Evolutionary conservation across 169 alveolate species (phyloP).

Genomic region (Plasmodium coatneyi): DNA sequence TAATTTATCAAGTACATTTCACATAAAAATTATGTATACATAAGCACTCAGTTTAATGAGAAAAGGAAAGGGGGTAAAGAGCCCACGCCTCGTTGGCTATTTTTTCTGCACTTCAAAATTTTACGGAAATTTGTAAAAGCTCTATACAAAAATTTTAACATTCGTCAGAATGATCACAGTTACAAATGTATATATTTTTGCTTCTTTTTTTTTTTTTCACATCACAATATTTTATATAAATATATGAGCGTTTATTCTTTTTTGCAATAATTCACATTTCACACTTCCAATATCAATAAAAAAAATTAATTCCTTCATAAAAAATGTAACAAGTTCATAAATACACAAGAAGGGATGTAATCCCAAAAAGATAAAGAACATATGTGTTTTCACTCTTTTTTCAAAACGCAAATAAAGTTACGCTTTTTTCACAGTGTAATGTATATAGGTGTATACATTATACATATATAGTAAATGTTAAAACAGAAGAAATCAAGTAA

Average conservation of each 20-base stretch:
- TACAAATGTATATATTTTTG: background rate
- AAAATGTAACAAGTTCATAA: slow-evolving; percentile 21
- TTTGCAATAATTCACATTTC: slow-evolving; percentile 6
- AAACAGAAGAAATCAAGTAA: background rate
- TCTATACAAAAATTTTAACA: background rate
- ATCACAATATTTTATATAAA: background rate
- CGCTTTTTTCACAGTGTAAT: slow-evolving; percentile 1
- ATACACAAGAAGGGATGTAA: slow-evolving; percentile 23
- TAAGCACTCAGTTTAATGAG: background rate
- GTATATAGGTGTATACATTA: background rate
- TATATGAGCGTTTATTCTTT: slow-evolving; percentile 7
- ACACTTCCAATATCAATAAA: slow-evolving; percentile 1
- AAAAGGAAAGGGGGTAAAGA: slow-evolving; percentile 24
- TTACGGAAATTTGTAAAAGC: slow-evolving; percentile 61
- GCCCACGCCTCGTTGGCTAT: slow-evolving; percentile 16
- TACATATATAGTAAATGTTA: background rate
- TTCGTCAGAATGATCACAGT: slow-evolving; percentile 8
- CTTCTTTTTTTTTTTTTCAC: background rate
- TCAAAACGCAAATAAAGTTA: background rate
- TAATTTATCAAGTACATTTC: background rate
- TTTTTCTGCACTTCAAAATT: slow-evolving; percentile 29
- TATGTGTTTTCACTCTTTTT: slow-evolving; percentile 18
- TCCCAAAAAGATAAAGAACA: background rate
- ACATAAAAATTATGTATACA: background rate
- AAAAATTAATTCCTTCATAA: slow-evolving; percentile 36